phyloP scores from a whole-genome alignment of 1,284 basidiomycete genomes.

The Ceratobasidium sp. region DNA sequence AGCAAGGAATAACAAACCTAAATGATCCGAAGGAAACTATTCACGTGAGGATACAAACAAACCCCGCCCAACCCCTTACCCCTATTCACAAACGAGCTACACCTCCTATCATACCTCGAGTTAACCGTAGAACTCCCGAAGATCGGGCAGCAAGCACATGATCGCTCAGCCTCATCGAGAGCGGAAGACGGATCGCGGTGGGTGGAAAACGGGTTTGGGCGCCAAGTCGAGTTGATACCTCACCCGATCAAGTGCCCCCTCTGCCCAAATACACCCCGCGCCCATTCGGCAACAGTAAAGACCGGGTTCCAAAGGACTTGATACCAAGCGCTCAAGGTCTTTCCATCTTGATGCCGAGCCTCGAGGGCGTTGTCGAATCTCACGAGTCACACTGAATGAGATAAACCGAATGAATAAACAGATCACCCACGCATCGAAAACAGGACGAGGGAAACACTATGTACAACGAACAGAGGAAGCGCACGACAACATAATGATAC shows the following conservation, averaged over 20 bases:
- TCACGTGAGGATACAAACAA: not conserved
- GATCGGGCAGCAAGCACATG: not conserved
- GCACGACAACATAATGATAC: constrained; percentile 30
- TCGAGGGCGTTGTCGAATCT: not conserved
- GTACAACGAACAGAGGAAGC: constrained; percentile 32
- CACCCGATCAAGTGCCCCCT: not conserved
- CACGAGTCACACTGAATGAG: not conserved
- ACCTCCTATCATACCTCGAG: not conserved
- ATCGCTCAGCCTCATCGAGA: not conserved
- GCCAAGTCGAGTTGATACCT: constrained; percentile 1
- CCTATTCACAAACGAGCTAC: too few relatives aligned
- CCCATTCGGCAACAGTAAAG: not conserved
- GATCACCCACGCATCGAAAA: not conserved
- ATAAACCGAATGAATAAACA: constrained; percentile 18
- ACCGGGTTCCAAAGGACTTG: too few relatives aligned
- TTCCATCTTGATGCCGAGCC: not conserved
- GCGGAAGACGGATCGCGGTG: not conserved
- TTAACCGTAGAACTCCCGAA: not conserved
- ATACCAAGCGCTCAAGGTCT: too few relatives aligned
- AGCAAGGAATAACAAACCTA: too few relatives aligned
- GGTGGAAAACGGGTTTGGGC: not conserved
- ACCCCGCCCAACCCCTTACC: not conserved
- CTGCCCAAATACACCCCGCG: constrained; percentile 3
- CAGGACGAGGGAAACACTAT: not conserved
- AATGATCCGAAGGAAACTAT: not conserved